Conservation (phyloP, 805 yeast species). For the Metschnikowia picachoensis region DNA sequence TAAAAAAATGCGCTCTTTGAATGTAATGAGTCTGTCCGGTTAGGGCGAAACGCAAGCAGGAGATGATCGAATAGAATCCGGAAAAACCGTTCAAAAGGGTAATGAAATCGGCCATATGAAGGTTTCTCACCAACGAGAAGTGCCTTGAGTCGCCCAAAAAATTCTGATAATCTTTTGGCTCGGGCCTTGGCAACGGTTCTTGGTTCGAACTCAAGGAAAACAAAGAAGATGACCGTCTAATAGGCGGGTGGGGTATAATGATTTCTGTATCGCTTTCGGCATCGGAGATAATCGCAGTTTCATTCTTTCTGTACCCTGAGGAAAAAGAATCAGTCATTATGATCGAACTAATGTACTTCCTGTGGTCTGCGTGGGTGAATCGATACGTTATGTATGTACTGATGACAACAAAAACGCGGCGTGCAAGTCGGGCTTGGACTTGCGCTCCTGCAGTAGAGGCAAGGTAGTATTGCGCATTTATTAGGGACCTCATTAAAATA, state of each 20-base stretch:
- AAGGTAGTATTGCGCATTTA: too few species aligned
- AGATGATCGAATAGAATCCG: slow-evolving; percentile 86
- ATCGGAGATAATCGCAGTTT: slow-evolving; percentile 36
- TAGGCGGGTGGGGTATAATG: slow-evolving; percentile 25
- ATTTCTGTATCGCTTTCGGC: slow-evolving; percentile 31
- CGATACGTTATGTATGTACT: background rate
- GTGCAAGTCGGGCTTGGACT: slow-evolving; percentile 4
- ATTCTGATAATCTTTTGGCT: slow-evolving; percentile 68
- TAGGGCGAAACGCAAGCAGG: slow-evolving; percentile 75
- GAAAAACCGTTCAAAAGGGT: slow-evolving; percentile 91
- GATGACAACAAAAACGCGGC: background rate
- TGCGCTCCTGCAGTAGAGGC: slow-evolving; percentile 9
- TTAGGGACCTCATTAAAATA: too few species aligned
- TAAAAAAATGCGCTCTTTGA: slow-evolving; percentile 86
- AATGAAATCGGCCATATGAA: slow-evolving; percentile 95
- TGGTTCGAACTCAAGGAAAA: slow-evolving; percentile 47
- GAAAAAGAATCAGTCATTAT: slow-evolving; percentile 11
- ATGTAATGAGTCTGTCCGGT: slow-evolving; percentile 67
- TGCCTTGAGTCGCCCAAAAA: slow-evolving; percentile 83
- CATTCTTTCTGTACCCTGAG: slow-evolving; percentile 26
- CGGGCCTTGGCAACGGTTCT: slow-evolving; percentile 73
- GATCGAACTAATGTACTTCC: too few species aligned
- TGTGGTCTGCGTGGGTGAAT: too few species aligned
- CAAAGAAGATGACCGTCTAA: slow-evolving; percentile 53
- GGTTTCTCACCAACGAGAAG: slow-evolving; percentile 76